Evolutionary conservation across 2,329 filamentous ascomycete genomes (phyloP).

Genomic region (Colletotrichum eleusines): DNA sequence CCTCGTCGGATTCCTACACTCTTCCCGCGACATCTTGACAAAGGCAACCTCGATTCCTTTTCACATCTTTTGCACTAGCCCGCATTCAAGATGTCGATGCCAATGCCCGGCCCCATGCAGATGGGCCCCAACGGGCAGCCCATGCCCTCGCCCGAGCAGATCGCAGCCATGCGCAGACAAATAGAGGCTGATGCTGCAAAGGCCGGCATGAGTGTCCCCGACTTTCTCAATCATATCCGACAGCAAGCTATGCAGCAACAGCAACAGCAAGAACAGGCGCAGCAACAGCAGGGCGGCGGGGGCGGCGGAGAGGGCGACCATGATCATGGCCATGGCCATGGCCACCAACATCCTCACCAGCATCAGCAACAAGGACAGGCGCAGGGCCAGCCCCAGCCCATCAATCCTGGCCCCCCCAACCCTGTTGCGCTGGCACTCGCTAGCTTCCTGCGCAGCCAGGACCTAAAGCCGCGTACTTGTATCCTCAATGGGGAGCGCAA

Average conservation of each 20-base stretch:
- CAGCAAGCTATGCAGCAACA: conserved; percentile 66
- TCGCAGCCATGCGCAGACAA: conserved; percentile 85
- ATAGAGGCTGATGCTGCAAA: conserved; percentile 85
- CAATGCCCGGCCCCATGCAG: conserved; percentile 50
- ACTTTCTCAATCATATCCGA: conserved; percentile 82
- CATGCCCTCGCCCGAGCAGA: conserved; percentile 79
- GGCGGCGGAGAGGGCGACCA: conserved; percentile 44
- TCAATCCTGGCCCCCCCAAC: conserved; percentile 84
- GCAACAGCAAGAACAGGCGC: conserved; percentile 57
- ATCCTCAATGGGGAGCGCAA: conserved; percentile 97
- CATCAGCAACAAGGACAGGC: conserved; percentile 48
- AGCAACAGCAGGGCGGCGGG: conserved; percentile 46
- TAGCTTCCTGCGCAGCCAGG: conserved; percentile 85
- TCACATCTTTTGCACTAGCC: conserved; percentile 8
- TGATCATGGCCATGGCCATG: conserved; percentile 47
- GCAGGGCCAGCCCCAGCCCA: conserved; percentile 71
- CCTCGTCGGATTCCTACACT: conserved; percentile 20
- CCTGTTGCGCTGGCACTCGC: conserved; percentile 90
- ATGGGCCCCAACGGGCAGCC: conserved; percentile 46
- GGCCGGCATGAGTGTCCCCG: conserved; percentile 84
- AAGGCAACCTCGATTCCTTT: conserved; percentile 14
- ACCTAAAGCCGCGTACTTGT: conserved; percentile 89
- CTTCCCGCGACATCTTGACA: conserved; percentile 10
- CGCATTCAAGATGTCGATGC: conserved; percentile 44
- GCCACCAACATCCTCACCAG: conserved; percentile 41